Conservation (phyloP, 139 green algal species). For the Asterochloris sp. region DNA sequence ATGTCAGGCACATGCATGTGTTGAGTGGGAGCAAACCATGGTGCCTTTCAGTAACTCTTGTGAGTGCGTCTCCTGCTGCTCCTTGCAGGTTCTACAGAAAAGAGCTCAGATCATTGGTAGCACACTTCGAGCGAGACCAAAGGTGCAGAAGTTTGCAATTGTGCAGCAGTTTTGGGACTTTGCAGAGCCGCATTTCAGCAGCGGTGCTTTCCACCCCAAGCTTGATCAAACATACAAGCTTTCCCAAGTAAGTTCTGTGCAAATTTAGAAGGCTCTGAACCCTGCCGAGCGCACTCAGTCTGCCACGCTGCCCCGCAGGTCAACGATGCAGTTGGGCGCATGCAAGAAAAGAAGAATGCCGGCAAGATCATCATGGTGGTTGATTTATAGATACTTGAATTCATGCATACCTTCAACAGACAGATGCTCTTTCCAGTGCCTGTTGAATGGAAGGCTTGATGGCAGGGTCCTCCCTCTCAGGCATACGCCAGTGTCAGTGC, state of each 20-base stretch:
- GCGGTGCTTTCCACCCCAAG: constrained; percentile 1
- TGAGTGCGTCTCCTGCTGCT: background rate
- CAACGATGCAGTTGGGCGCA: constrained; percentile 7
- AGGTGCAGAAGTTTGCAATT: background rate
- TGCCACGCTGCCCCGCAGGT: background rate
- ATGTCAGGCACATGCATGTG: background rate
- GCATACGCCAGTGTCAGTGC: no score
- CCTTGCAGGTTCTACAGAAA: constrained; percentile 4
- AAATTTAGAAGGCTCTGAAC: no score
- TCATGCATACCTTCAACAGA: no score
- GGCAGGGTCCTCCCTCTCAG: no score
- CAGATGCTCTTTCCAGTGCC: no score
- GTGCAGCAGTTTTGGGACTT: background rate
- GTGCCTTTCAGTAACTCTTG: background rate
- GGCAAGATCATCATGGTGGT: constrained; percentile 17
- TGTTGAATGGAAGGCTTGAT: no score
- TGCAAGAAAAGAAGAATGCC: constrained; percentile 19
- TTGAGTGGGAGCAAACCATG: background rate
- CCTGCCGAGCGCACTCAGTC: no score
- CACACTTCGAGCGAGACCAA: constrained; percentile 12
- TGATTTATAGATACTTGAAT: no score
- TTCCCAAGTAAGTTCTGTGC: background rate
- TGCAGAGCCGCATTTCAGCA: constrained; percentile 8
- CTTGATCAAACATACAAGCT: constrained; percentile 12
- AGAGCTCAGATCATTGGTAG: constrained; percentile 13